Evolutionary conservation across 1,284 basidiomycete genomes (phyloP), one percentile per base, ranked within the genome.

Genomic region (Kwoniella shivajii): DNA sequence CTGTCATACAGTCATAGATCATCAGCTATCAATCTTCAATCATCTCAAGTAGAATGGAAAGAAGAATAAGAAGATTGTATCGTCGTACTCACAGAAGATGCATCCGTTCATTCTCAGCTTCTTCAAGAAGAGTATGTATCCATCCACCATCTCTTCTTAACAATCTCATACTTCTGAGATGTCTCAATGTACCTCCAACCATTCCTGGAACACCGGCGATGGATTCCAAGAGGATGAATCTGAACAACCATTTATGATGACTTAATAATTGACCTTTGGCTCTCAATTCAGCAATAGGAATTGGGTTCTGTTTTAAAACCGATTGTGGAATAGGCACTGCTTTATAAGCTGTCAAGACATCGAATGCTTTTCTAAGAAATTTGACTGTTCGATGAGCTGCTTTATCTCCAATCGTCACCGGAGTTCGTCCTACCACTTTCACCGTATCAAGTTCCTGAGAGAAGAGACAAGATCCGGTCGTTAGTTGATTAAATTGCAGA

Each of bases 101-200:
- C 90, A 93, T 92, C 49, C 92, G 82, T 78, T 97, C 93, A 72
- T 97, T 97, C 73, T 97, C 93, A 6, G 92, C 92, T 79, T 97
- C 93, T 74, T 93, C 89, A 26, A 95, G 80, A 37, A 92, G 83
- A 3, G 90, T 92, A 59, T 85, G 82, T 63, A 87, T 85, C 90
- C 92, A 96, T 51, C 92, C 92, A 54, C 86, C 87, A 75, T 96
- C 92, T 47, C 92, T 85, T 64, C 86, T 84, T 87, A 96, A 88
- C 27, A 92, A 79, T 45, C 92, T 84, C 33, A 95, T 80, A 73
- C 88, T 90, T 39, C 84, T 83, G 24, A 95, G 81, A 79, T 95
- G 92, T 33, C 92, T 84, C 41, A 92, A 80, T 27, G 89, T 89
- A 1, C 90, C 93, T 13, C 87, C 92, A 1, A 93, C 91, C 91